Percentiles rank a stretch among this genome's conserved stretches.
phyloP scores from a whole-genome alignment of 345 rosid genomes.

The Combretum micranthum region DNA sequence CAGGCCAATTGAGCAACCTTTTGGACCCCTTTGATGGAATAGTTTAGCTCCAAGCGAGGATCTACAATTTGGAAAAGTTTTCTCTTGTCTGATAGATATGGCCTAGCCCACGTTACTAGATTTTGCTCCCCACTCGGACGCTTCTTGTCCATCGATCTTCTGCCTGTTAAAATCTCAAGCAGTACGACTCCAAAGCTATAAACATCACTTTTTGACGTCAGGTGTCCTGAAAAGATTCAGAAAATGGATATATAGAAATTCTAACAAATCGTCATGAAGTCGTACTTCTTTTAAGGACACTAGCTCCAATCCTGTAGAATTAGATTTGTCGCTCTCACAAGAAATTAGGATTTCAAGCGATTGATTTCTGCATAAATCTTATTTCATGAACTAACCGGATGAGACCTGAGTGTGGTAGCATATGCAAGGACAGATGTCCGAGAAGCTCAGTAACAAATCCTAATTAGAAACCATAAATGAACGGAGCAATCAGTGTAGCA shows the following conservation, averaged over 20 bases:
- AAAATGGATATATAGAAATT: not conserved
- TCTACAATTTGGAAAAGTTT: slow-evolving; percentile 69
- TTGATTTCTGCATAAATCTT: too few relatives aligned
- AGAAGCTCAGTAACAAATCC: not conserved
- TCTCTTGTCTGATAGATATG: slow-evolving; percentile 75
- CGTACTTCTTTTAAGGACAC: too few relatives aligned
- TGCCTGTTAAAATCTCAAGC: slow-evolving; percentile 84
- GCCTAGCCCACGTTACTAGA: slow-evolving; percentile 89
- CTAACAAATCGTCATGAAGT: not conserved
- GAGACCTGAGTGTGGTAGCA: too few relatives aligned
- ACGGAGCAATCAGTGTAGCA: not conserved
- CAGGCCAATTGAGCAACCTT: slow-evolving; percentile 61
- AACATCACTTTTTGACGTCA: slow-evolving; percentile 91
- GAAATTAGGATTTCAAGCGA: too few relatives aligned
- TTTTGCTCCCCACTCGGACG: slow-evolving; percentile 85
- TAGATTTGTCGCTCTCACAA: too few relatives aligned
- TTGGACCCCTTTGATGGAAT: slow-evolving; percentile 73
- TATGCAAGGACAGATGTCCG: too few relatives aligned
- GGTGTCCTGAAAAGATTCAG: slow-evolving; percentile 46
- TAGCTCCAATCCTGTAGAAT: too few relatives aligned
- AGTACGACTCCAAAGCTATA: slow-evolving; percentile 95
- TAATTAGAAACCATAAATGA: not conserved
- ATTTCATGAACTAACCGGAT: too few relatives aligned
- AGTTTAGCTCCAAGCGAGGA: slow-evolving; percentile 82
- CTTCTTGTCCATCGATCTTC: slow-evolving; percentile 96